A percentile compares a stretch with the other conserved stretches of the same genome.
These are phyloP conservation scores for Kalmanozyma brasiliensis DNA, from an alignment of 1,284 basidiomycete species.

Conservation along the genomic window DNA sequence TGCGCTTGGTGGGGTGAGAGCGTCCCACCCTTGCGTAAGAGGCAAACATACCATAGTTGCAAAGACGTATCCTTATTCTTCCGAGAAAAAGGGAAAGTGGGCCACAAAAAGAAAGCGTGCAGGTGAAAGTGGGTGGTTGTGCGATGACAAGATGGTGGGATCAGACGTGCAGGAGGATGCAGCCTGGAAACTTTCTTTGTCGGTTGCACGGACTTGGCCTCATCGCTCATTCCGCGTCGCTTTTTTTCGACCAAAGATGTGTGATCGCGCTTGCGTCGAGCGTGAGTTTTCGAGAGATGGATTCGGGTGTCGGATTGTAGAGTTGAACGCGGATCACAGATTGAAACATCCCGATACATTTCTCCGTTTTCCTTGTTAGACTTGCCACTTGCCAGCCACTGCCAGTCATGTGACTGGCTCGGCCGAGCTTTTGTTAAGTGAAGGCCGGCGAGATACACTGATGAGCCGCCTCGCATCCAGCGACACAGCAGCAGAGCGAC, in stretches of 20 bases:
- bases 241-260: background rate
- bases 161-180: background rate
- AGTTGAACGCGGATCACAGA: background rate
- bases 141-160: too few relatives aligned
- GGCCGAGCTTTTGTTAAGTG: conserved; percentile 8
- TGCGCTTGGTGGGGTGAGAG: too few relatives aligned
- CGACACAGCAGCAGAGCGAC: conserved; percentile 7
- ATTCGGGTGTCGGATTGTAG: conserved; percentile 11
- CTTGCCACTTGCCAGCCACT: background rate
- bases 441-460: too few relatives aligned
- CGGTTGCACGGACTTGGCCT: conserved; percentile 17
- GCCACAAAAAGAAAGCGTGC: too few relatives aligned
- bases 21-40: too few relatives aligned
- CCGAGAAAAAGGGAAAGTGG: too few relatives aligned
- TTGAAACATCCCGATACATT: background rate
- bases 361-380: background rate
- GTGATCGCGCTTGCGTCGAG: background rate
- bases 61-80: too few relatives aligned
- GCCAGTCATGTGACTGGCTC: conserved; percentile 16
- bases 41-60: too few relatives aligned
- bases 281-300: background rate
- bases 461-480: background rate
- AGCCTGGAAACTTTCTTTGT: too few relatives aligned
- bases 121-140: too few relatives aligned
- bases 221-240: too few relatives aligned